Base-by-base conservation (phyloP, 2,329 filamentous ascomycete species). In the Fusarium lateritium region DNA sequence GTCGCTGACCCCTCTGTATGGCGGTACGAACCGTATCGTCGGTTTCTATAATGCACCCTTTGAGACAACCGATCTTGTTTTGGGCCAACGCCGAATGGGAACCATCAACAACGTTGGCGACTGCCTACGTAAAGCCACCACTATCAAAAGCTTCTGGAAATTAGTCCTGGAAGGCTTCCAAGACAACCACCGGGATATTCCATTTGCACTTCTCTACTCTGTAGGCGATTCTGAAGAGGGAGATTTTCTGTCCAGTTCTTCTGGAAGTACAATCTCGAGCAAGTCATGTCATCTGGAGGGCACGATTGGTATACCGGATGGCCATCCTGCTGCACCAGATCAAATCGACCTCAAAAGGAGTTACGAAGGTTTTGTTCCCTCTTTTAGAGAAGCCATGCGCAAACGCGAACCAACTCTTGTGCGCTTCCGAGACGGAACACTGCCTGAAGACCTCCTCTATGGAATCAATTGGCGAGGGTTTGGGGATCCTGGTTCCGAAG, bases 391-490 rank as follows among this genome's bases (percentile, higher is more conserved):
- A 47, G 78, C 79, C 8, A 80, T 80, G 75, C 71, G 78, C 1
- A 79, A 75, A 2, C 66, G 78, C 14, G 78, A 80, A 36, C 78
- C 79, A 0, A 78, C 76, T 0, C 52, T 83, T 3, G 65, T 84
- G 3, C 79, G 78, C 39, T 80, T 74, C 6, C 75, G 71, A 8
- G 80, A 84, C 56, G 84, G 84, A 4, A 88, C 86, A 26, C 76
- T 92, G 4, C 88, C 90, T 2, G 70, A 81, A 24, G 78, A 82
- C n/a, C 78, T 92, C 49, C 79, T 91, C 36, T 80, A 87, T 15
- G 88, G 85, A 2, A 79, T 92, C 14, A 78, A 76, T 17, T 88
- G 85, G 83, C 82, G 88, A 65, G 89, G 89, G 1, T 91, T 91
- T 71, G 85, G 85, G 8, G 87, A 91, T 64, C 78, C 86, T 2